Evolutionary conservation across 148 eudicot genomes (phyloP), one percentile per base, ranked within the genome.

Genomic region (Rhododendron griersonianum): DNA sequence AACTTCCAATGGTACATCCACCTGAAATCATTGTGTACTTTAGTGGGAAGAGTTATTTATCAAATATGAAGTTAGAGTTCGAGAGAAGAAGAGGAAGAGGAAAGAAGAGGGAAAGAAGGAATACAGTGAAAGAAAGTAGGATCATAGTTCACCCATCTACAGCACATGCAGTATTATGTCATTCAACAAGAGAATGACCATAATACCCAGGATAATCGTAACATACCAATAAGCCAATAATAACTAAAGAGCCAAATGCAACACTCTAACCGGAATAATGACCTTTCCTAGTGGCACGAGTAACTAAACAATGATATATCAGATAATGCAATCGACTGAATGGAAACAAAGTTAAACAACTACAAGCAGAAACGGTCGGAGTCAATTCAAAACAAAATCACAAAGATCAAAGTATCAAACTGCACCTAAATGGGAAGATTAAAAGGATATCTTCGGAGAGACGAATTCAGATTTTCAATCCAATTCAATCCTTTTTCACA

Each of bases 1-100:
- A 84, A 97, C 94, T 90, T 95, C 96, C 90, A 97, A 78, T 2
- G 98, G 99, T 81, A 97, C 92, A 86, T 93, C 93, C 88, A 93
- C 92, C 99, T 96, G 94, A 86, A 90, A 88, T 84, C 77, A 88
- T 28, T 39, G 3, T 83, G 81, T 47, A 76, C 59, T 57, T 86
- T 74, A 91, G 85, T 79, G 30, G 50, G 44, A 69, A 44, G 81
- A 33, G 74, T 67, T 25, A 25, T 3, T 25, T 9, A 67, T 67
- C 14, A 25, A 25, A 25, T 25, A 25, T 9, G 30, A n/a, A 63
- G 65, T 18, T 59, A 59, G 71, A 16, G 71, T 23, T 63, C 2
- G 30, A 67, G 74, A 67, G 74, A 67, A 67, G 65, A 65, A 25
- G 69, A 21, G 69, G 67, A 61, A 61, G 67, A 61, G 25, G 25